These are phyloP conservation scores for Hortaea sp. DNA, from an alignment of 2,329 filamentous ascomycete genomes.

Conservation along the genomic window DNA sequence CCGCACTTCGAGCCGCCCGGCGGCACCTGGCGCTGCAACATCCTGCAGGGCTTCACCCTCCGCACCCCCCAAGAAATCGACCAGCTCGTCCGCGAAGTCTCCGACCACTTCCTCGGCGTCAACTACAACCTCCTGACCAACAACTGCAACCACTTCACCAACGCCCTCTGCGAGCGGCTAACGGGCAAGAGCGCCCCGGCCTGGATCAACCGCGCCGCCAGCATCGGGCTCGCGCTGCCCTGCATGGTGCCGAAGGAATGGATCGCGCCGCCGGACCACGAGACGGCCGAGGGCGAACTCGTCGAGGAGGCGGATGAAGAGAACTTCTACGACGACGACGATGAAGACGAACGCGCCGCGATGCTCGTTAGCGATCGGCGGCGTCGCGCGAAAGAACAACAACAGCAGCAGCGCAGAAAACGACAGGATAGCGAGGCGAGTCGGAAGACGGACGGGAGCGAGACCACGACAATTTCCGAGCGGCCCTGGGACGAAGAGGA, in stretches of 20 bases:
- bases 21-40: slow-evolving; percentile 63
- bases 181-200: slow-evolving; percentile 59
- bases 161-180: slow-evolving; percentile 61
- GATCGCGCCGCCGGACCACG: slow-evolving; percentile 69
- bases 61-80: slow-evolving; percentile 61
- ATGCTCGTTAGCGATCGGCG: slow-evolving; percentile 17
- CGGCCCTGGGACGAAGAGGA: not conserved
- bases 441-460: slow-evolving; percentile 2
- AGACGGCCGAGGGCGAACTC: slow-evolving; percentile 60
- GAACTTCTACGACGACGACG: slow-evolving; percentile 6
- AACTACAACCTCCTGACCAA: slow-evolving; percentile 72
- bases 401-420: slow-evolving; percentile 5
- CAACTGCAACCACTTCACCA: slow-evolving; percentile 86
- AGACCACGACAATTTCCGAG: not conserved
- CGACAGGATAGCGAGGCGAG: slow-evolving; percentile 16
- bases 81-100: slow-evolving; percentile 55
- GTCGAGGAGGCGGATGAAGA: slow-evolving; percentile 50
- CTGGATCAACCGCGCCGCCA: slow-evolving; percentile 79
- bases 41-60: slow-evolving; percentile 69
- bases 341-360: slow-evolving; percentile 38
- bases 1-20: slow-evolving; percentile 64
- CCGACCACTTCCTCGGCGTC: slow-evolving; percentile 62
- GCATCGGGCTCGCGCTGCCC: slow-evolving; percentile 68
- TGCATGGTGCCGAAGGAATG: slow-evolving; percentile 76
- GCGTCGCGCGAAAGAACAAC: slow-evolving; percentile 18